Conservation (phyloP, 768 basidiomycete genomes). For the Calocybe indica region DNA sequence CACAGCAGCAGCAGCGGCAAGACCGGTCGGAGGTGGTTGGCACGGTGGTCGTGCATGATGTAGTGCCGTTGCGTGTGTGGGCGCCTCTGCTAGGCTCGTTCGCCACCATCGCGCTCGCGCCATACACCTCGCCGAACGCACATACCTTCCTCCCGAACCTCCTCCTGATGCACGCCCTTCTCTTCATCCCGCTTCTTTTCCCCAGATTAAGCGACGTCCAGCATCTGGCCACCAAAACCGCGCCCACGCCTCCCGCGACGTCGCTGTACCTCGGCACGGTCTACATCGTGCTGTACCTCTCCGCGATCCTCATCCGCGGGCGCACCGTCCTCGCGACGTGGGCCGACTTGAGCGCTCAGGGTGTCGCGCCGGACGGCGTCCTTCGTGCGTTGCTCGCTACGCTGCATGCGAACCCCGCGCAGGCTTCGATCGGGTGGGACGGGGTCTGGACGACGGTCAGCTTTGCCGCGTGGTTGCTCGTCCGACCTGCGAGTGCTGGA, state of each 20-base stretch:
- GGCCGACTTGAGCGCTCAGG: neutral
- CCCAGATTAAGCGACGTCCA: constrained; percentile 4
- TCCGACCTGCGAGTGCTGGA: too few relatives aligned
- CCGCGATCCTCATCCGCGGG: constrained; percentile 11
- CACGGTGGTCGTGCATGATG: neutral
- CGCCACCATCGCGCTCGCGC: constrained; percentile 35
- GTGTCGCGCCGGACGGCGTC: neutral
- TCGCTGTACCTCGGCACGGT: constrained; percentile 23
- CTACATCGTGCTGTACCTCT: constrained; percentile 28
- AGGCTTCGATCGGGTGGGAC: constrained; percentile 61
- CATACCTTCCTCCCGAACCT: constrained; percentile 51
- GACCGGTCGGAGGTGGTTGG: neutral
- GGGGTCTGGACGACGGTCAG: constrained; percentile 50
- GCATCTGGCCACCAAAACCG: neutral
- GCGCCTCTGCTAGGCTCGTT: constrained; percentile 21
- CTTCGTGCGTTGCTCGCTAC: constrained; percentile 4
- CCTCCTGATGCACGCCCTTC: constrained; percentile 51
- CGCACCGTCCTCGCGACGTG: too few relatives aligned
- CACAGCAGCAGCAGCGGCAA: neutral
- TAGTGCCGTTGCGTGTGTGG: neutral
- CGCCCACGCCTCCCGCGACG: constrained; percentile 4
- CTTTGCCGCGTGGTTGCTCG: constrained; percentile 29
- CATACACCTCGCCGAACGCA: constrained; percentile 29
- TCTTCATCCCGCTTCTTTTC: constrained; percentile 46
- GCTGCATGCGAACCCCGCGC: constrained; percentile 51